phyloP scores from a whole-genome alignment of 306 rosid species.

The Fragaria nilgerrensis region DNA sequence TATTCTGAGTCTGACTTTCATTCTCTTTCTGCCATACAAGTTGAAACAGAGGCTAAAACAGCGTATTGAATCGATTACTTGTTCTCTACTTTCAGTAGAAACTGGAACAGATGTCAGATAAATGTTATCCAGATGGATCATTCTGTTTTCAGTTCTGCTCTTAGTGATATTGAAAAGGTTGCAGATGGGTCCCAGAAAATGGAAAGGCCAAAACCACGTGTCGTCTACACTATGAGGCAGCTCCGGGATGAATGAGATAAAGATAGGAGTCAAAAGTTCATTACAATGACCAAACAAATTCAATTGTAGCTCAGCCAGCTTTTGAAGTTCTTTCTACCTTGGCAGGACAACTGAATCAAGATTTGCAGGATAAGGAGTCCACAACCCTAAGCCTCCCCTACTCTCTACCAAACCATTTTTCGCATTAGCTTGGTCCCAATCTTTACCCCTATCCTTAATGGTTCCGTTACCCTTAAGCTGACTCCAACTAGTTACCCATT shows the following conservation, averaged over 20 bases:
- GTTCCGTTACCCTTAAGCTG: conserved; percentile 54
- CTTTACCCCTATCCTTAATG: conserved; percentile 49
- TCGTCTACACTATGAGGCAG: neutral
- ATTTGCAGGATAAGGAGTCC: conserved; percentile 83
- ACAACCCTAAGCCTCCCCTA: conserved; percentile 91
- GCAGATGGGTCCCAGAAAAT: neutral
- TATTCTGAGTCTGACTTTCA: neutral
- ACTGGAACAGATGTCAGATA: neutral
- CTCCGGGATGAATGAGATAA: conserved; percentile 9
- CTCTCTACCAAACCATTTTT: conserved; percentile 61
- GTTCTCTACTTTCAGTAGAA: neutral
- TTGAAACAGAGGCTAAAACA: neutral
- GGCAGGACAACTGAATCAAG: conserved; percentile 72
- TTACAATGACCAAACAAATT: neutral
- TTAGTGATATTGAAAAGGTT: neutral
- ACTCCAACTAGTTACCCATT: conserved; percentile 82
- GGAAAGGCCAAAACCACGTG: neutral
- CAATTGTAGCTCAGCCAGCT: conserved; percentile 71
- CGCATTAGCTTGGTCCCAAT: conserved; percentile 53
- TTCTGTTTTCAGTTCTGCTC: neutral
- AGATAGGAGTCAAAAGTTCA: conserved; percentile 4
- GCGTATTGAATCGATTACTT: neutral
- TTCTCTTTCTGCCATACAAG: neutral
- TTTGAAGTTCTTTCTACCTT: conserved; percentile 71
- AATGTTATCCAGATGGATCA: neutral